These are phyloP conservation scores for Paramecium octaurelia DNA, from an alignment of 73 alveolate genomes.

Conservation along the genomic window DNA sequence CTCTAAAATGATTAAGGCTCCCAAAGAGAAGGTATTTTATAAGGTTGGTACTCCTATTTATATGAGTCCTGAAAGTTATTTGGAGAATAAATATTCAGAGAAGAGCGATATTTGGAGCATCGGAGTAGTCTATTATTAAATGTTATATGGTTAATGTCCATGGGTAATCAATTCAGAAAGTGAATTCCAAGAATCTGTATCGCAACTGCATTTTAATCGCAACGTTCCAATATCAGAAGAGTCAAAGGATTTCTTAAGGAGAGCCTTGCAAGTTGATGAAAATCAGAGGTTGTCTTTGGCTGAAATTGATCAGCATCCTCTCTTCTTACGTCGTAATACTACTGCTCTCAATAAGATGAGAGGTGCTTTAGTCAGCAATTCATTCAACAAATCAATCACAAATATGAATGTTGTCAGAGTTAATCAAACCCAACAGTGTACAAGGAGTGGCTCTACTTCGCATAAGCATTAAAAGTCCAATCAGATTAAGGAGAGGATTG, in stretches of 20 bases:
- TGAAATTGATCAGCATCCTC: constrained; percentile 8
- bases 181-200: constrained; percentile 22
- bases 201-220: background rate
- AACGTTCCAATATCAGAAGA: constrained; percentile 33
- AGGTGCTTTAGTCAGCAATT: background rate
- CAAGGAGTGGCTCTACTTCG: constrained; percentile 28
- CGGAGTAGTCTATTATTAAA: constrained; percentile 11
- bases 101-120: constrained; percentile 32
- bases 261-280: constrained; percentile 16
- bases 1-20: constrained; percentile 49
- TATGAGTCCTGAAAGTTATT: constrained; percentile 56
- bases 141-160: constrained; percentile 46
- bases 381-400: constrained; percentile 26
- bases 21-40: constrained; percentile 47
- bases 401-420: background rate
- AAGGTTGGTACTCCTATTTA: constrained; percentile 61
- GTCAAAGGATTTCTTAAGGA: constrained; percentile 31
- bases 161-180: constrained; percentile 32
- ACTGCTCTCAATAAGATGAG: background rate
- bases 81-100: constrained; percentile 24
- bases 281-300: background rate
- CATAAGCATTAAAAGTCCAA: constrained; percentile 22
- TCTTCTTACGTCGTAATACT: background rate
- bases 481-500: background rate
- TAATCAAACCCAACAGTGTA: background rate